Evolutionary conservation across 805 yeast species (phyloP), one percentile per base, ranked within the genome.

Genomic region (Wickerhamiella sergipiensis): DNA sequence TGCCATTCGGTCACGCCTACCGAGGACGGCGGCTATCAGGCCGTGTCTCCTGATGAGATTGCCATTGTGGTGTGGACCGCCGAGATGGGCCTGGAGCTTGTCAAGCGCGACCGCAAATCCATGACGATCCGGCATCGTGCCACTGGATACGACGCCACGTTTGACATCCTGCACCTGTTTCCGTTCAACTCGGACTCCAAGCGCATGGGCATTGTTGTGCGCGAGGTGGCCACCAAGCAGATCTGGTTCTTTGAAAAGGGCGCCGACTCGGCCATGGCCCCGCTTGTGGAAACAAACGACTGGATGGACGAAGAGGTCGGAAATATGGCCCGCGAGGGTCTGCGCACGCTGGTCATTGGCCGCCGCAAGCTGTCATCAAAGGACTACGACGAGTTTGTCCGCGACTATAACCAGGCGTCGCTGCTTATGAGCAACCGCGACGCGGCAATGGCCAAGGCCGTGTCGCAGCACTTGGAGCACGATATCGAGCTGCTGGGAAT

Each of bases 1-100:
- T 92, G 99, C 65, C 99, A 92, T 66, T 88, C 88, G 58, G 99
- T 92, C 26, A 94, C 98, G 0, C 99, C 99, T 1, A 80, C 95
- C 0, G 77, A 85, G 24, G 80, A 72, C 52, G 64, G 81, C 15
- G 76, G 87, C 1, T 92, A 89, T 64, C 99, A 92, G 67, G 98
- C 98, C 0, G 97, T 97, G 0, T 89, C 97, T 0, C 99, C 99
- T 0, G 99, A 92, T 70, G 99, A 92, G 64, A 81, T 92, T 58
- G 98, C 99, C 26, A 92, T 92, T 55, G 97, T 92, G 18, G 83
- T 83, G 61, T 92, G 87, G 69, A 85, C 96, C 0, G 94, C 87
- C 56, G 64, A 71, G 2, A 90, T 89, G 29, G 99, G 98, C 0
- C 71, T 92, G 36, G 77, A 88, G 7, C 72, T 92, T 45, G 74